Conservation (phyloP, 306 rosid species). For the Vachellia collinsii region DNA sequence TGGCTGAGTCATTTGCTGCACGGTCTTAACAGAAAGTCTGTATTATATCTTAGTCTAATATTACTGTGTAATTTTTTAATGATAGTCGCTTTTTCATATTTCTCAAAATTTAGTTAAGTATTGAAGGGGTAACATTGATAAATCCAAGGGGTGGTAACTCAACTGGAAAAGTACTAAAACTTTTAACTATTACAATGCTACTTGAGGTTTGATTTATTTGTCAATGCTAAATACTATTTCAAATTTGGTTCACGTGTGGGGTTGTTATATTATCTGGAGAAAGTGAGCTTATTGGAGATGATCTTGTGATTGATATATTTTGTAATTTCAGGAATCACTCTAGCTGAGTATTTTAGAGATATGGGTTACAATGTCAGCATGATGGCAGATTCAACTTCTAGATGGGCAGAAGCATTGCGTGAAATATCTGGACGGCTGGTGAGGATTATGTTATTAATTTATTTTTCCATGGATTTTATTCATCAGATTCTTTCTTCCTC, state of each 20-base stretch:
- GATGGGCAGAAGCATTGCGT: constrained; percentile 99
- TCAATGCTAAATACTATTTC: not conserved
- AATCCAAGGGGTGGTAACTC: not conserved
- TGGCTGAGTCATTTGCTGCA: constrained; percentile 1
- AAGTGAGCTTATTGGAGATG: constrained; percentile 1
- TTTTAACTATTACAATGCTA: not conserved
- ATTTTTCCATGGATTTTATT: not conserved
- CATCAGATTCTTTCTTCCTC: constrained; percentile 14
- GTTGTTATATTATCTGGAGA: constrained; percentile 17
- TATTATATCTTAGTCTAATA: not conserved
- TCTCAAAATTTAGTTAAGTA: not conserved
- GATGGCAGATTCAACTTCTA: constrained; percentile 99
- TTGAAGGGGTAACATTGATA: not conserved
- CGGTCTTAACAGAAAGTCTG: not conserved
- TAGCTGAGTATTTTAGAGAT: constrained; percentile 99
- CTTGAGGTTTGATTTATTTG: not conserved
- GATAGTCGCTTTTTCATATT: not conserved
- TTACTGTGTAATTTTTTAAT: not conserved
- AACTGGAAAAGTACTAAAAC: not conserved
- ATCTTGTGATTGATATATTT: constrained; percentile 28
- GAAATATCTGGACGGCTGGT: constrained; percentile 99
- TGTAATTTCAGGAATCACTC: constrained; percentile 80
- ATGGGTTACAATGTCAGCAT: constrained; percentile 99
- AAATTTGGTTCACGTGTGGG: not conserved
- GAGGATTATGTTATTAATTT: constrained; percentile 39